Conservation (phyloP, 177 flowering plant genomes). For the Telopea speciosissima region DNA sequence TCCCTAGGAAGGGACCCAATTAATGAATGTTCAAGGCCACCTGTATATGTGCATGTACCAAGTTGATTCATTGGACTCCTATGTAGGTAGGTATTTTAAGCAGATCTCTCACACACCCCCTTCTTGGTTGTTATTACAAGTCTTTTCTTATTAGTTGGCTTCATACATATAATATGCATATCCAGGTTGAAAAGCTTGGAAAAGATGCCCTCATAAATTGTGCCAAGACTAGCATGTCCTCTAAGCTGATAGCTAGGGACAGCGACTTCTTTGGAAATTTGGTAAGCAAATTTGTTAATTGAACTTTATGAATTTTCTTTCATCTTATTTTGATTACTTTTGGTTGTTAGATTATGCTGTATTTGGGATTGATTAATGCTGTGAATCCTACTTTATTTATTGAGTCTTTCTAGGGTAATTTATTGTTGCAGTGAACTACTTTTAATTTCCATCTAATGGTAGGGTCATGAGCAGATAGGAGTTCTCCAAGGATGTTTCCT, state of each 20-base stretch:
- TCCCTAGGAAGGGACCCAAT: neutral
- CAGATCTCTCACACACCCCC: neutral
- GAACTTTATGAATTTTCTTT: neutral
- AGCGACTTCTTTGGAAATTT: constrained; percentile 91
- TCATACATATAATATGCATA: constrained; percentile 6
- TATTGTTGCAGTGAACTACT: too few species aligned
- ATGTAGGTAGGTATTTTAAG: too few species aligned
- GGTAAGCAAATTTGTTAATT: constrained; percentile 41
- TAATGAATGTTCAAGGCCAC: neutral
- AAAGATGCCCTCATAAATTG: constrained; percentile 83
- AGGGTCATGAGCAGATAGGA: too few species aligned
- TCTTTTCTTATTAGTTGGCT: neutral
- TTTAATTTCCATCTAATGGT: too few species aligned
- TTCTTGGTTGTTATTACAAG: neutral
- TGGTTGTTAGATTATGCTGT: neutral
- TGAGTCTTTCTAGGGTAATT: too few species aligned
- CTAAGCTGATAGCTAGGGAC: constrained; percentile 78
- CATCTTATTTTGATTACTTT: neutral
- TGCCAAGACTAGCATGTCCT: constrained; percentile 99
- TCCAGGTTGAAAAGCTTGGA: constrained; percentile 92
- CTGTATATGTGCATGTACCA: neutral
- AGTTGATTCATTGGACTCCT: too few species aligned
- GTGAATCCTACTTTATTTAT: too few species aligned
- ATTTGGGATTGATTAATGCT: neutral
- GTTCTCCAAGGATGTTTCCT: too few species aligned